Evolutionary conservation across 2,329 filamentous ascomycete genomes (phyloP).

Genomic region (Xylariaceae sp.): DNA sequence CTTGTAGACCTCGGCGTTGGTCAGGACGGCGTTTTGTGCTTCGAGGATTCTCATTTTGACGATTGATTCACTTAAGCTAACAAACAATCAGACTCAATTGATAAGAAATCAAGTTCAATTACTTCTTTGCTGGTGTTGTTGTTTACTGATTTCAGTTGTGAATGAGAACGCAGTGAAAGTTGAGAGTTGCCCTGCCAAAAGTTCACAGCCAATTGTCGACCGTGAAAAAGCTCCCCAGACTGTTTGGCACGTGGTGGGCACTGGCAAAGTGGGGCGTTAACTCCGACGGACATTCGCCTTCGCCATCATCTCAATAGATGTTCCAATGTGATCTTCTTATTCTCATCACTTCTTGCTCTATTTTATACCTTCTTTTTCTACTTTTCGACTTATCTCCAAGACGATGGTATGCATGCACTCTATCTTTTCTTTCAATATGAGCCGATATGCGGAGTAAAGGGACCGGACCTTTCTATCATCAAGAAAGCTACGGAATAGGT

Average conservation of each 20-base stretch:
- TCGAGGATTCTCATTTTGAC: constrained; percentile 64
- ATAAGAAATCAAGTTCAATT: too few species aligned
- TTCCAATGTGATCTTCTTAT: background rate
- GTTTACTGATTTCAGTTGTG: background rate
- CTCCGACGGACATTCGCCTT: background rate
- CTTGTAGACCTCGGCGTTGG: constrained; percentile 68
- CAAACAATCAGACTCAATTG: too few species aligned
- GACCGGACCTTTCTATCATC: too few species aligned
- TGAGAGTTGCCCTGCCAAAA: background rate
- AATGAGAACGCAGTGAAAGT: background rate
- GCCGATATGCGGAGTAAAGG: too few species aligned
- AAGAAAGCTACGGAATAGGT: too few species aligned
- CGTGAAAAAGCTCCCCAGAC: background rate
- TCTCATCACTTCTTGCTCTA: background rate
- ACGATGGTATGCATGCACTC: too few species aligned
- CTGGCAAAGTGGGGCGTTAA: background rate
- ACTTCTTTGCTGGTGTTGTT: too few species aligned
- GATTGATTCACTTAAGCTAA: background rate
- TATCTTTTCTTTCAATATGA: too few species aligned
- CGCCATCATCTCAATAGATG: background rate
- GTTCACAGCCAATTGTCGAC: background rate
- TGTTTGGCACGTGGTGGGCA: background rate
- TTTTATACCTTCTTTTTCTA: too few species aligned
- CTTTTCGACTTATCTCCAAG: too few species aligned
- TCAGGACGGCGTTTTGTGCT: constrained; percentile 62